Base-by-base conservation (phyloP, 352 stramenopile genomes). In the Phytophthora aleatoria region DNA sequence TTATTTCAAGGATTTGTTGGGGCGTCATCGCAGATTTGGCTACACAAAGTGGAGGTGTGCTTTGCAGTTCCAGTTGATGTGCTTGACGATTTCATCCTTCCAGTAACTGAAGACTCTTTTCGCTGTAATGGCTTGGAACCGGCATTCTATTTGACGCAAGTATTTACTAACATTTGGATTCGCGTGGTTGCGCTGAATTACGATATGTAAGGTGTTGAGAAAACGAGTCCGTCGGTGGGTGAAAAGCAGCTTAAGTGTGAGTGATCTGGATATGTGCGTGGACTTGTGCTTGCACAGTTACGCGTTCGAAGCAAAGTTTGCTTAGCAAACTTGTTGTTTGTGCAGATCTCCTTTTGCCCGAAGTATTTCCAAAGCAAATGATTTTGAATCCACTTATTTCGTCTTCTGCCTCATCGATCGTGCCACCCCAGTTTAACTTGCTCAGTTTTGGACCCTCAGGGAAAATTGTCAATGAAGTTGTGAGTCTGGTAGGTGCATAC, bases 51-150 rank as follows among this genome's bases (percentile, higher is more conserved):
- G 38, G 38, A 43, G 38, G 12, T 43, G 8, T 43, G 38, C 5
- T 43, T 43, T 43, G 38, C n/a, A 20, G 38, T 43, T 43, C 38
- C 38, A 24, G 12, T 43, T 43, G 15, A 43, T 43, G 38, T 43
- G 38, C 4, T 43, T 43, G 10, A 20, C n/a, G 38, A 24, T 43
- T 43, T 43, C 13, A 43, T 20, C 38, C 15, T 43, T 5, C 38
- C 38, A 43, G 38, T 43, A 20, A n/a, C 12, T 43, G 38, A 43
- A 43, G 12, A 24, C 8, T 24, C 38, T 1, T 43, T 43, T 24
- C 38, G 38, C 9, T 38, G 9, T 6, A 38, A 38, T 38, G 33
- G 33, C 33, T 9, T 38, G 8, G 33, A 38, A 38, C 33, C 33
- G 8, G 33, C 33, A 12, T 38, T 38, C 9, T 38, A 12, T 12